Evolutionary conservation across 805 yeast genomes (phyloP).

Genomic region (Pichia ethanolica): DNA sequence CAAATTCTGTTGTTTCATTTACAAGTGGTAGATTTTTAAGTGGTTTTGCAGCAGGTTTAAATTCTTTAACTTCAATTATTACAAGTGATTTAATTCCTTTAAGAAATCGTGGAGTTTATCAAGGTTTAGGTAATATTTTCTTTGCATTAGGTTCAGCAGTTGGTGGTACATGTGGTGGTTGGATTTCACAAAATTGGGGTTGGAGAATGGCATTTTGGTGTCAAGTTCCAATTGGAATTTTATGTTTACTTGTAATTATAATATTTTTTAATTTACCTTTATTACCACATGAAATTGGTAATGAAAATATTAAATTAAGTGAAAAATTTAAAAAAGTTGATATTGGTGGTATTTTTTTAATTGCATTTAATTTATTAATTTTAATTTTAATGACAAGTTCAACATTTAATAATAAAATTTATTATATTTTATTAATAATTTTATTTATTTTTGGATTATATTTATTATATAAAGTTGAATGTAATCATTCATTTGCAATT

Average conservation of each 20-base stretch:
- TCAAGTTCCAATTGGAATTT: constrained; percentile 45
- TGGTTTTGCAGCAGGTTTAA: constrained; percentile 90
- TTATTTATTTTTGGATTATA: constrained; percentile 7
- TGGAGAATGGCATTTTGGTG: constrained; percentile 59
- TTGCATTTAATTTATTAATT: constrained; percentile 27
- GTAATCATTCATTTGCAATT: constrained; percentile 41
- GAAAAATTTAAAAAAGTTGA: constrained; percentile 51
- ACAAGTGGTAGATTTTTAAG: constrained; percentile 60
- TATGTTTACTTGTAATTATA: constrained; percentile 31
- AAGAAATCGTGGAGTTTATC: constrained; percentile 74
- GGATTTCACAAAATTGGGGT: constrained; percentile 47
- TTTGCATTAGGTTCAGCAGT: constrained; percentile 73
- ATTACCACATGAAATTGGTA: constrained; percentile 24
- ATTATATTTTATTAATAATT: background rate
- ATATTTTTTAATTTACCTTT: constrained; percentile 40
- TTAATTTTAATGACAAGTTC: constrained; percentile 31
- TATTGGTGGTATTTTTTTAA: constrained; percentile 31
- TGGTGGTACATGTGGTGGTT: constrained; percentile 63
- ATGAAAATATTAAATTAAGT: constrained; percentile 29
- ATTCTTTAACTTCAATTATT: constrained; percentile 67
- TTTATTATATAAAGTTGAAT: constrained; percentile 15
- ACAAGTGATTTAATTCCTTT: constrained; percentile 76
- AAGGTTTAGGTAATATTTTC: constrained; percentile 75
- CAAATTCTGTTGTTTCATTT: constrained; percentile 39
- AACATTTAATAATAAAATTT: constrained; percentile 23